Base-by-base conservation (phyloP, 495 filamentous ascomycete species). In the Cercophora newfieldiana region DNA sequence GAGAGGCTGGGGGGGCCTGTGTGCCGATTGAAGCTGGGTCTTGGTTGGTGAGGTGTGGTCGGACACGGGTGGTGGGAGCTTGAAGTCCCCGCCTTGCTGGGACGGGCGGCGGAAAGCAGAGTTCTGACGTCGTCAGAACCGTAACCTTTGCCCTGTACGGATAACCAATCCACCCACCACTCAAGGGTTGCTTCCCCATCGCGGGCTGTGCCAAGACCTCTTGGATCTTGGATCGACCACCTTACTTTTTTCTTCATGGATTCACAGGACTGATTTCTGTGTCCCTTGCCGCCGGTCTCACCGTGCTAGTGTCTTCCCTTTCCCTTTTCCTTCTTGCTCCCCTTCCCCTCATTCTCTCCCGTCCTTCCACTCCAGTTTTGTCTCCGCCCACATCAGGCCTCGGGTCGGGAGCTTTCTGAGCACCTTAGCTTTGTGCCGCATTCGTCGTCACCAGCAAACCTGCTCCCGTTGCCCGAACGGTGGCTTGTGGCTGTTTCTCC, bases 391-490 rank as follows among this genome's bases (percentile, higher is more conserved):
- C 3, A 4, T 2, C 25, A 58, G 29, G 18, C 47, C n/a, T 47
- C 37, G 30, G 44, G 31, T 30, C 58, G 19, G 8, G 30, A 53
- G 60, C 47, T 53, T 53, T 29, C 19, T 29, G 26, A 25, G 10
- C 19, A 7, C 37, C 7, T 47, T 48, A 48, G 30, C 51, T 49
- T 57, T 68, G 66, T 71, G 69, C 69, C 65, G 68, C 63, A 67
- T 65, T 26, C 62, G 51, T 55, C 26, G 51, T 44, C 37, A 44
- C 37, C 51, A n/a, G n/a, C n/a, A 12, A 28, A 28, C 51, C 21
- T 25, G 10, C 5, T 25, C 51, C 51, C 51, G 22, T 55, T 28
- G 8, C 26, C 8, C 51, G 22, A n/a, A 31, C n/a, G 55, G 25
- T 58, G 29, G 55, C 55, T 58, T 58, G 55, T 21, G 25, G 25